Evolutionary conservation across 371 early-diverging fungal species (phyloP).

Genomic region (Mycotypha africana): DNA sequence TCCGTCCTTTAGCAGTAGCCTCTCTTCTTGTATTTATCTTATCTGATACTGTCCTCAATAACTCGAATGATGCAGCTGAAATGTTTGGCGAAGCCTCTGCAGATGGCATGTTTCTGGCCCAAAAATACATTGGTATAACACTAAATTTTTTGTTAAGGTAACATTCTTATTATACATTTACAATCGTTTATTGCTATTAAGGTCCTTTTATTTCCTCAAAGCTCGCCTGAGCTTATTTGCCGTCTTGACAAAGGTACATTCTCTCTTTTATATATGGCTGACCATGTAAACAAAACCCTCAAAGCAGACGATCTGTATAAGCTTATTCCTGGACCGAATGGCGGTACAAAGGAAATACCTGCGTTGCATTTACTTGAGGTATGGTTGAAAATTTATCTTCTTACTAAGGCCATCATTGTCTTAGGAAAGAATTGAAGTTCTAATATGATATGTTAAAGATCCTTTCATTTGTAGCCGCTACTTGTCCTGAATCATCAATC

Average conservation of each 20-base stretch:
- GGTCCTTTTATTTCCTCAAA: neutral
- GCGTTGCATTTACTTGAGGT: too few relatives aligned
- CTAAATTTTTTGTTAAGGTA: conserved; percentile 7
- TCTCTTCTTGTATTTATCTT: conserved; percentile 6
- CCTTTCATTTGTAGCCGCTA: conserved; percentile 13
- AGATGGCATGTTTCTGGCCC: neutral
- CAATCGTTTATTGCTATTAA: too few relatives aligned
- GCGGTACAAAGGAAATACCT: neutral
- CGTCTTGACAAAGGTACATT: conserved; percentile 14
- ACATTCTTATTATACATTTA: neutral
- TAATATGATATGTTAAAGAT: too few relatives aligned
- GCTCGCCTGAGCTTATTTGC: neutral
- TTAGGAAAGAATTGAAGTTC: too few relatives aligned
- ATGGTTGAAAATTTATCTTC: too few relatives aligned
- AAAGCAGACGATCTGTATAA: conserved; percentile 8
- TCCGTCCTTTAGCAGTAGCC: conserved; percentile 9
- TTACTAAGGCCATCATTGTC: too few relatives aligned
- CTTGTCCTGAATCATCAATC: conserved; percentile 7
- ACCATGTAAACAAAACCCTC: conserved; percentile 6
- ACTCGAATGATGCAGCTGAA: too few relatives aligned
- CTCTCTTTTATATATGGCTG: conserved; percentile 8
- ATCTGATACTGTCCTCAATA: conserved; percentile 6
- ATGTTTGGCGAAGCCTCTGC: too few relatives aligned
- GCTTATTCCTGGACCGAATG: conserved; percentile 6
- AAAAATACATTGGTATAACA: conserved; percentile 10